A percentile compares a stretch with the other conserved stretches of the same genome.
These are phyloP conservation scores for Salix viminalis DNA, from an alignment of 345 rosid genomes.

Conservation along the genomic window DNA sequence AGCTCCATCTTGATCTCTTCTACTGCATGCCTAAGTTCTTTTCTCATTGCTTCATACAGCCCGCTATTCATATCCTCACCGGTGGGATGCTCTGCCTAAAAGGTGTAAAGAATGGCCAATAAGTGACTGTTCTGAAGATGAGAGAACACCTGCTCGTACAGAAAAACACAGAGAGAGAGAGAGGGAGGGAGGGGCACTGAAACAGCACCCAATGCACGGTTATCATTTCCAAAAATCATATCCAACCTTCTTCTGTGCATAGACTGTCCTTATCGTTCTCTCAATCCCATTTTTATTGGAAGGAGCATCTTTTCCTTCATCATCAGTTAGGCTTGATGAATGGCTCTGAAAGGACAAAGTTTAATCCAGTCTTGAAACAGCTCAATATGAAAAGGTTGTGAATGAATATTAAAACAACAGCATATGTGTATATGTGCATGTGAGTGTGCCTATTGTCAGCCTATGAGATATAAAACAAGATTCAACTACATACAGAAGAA, in stretches of 20 bases:
- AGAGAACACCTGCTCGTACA: neutral
- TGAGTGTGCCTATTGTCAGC: neutral
- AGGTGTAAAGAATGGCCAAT: slow-evolving; percentile 6
- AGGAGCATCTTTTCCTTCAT: slow-evolving; percentile 58
- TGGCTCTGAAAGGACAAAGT: slow-evolving; percentile 59
- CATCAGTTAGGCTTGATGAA: slow-evolving; percentile 85
- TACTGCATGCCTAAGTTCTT: slow-evolving; percentile 68
- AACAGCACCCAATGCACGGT: neutral
- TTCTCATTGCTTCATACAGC: slow-evolving; percentile 56
- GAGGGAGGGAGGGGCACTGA: neutral
- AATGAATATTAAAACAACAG: neutral
- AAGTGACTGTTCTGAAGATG: slow-evolving; percentile 10
- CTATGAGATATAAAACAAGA: slow-evolving; percentile 2
- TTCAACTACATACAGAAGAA: neutral
- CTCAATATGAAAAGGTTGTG: neutral
- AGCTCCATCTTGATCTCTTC: slow-evolving; percentile 64
- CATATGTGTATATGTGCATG: neutral
- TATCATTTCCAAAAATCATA: slow-evolving; percentile 10
- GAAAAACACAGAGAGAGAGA: neutral
- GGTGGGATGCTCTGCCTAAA: slow-evolving; percentile 47
- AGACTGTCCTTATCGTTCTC: slow-evolving; percentile 64
- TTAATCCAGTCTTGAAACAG: neutral
- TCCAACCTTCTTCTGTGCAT: slow-evolving; percentile 71
- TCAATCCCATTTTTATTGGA: slow-evolving; percentile 45
- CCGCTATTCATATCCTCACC: slow-evolving; percentile 42